These are phyloP conservation scores for Zygosaccharomyces bailii DNA, from an alignment of 805 yeast species.

Conservation along the genomic window DNA sequence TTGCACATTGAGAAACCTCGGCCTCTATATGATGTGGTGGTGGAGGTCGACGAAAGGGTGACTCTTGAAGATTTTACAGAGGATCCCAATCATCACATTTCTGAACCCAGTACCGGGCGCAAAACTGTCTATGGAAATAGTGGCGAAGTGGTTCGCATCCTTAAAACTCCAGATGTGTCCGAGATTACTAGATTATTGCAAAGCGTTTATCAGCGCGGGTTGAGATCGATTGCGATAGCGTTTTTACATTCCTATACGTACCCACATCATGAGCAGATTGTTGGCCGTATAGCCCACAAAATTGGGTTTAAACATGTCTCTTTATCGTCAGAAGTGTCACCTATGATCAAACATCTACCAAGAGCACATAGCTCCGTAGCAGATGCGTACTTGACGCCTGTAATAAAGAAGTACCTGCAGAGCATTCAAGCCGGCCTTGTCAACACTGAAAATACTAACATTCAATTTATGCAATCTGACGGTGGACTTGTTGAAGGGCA, in stretches of 20 bases:
- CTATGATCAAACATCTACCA: conserved; percentile 73
- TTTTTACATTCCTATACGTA: conserved; percentile 69
- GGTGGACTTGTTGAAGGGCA: conserved; percentile 88
- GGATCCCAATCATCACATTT: conserved; percentile 47
- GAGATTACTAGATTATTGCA: conserved; percentile 43
- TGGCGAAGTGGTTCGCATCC: conserved; percentile 61
- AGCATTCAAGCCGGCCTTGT: conserved; percentile 61
- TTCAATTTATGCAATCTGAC: conserved; percentile 92
- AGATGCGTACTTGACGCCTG: conserved; percentile 81
- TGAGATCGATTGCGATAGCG: conserved; percentile 67
- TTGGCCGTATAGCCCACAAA: conserved; percentile 57
- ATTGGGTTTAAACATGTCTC: conserved; percentile 69
- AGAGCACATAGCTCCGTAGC: conserved; percentile 75
- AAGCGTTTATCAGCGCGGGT: conserved; percentile 50
- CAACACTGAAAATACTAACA: conserved; percentile 43
- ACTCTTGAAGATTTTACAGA: conserved; percentile 80
- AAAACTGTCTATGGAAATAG: conserved; percentile 54
- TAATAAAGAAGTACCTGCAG: conserved; percentile 58
- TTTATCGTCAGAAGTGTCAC: conserved; percentile 62
- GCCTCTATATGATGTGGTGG: conserved; percentile 67
- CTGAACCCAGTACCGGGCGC: conserved; percentile 8
- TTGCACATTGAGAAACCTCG: conserved; percentile 68
- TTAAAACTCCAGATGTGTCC: conserved; percentile 47
- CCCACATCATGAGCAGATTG: conserved; percentile 60
- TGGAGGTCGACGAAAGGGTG: conserved; percentile 87